Conservation (phyloP, 345 rosid genomes). For the Euphorbia tirucalli region DNA sequence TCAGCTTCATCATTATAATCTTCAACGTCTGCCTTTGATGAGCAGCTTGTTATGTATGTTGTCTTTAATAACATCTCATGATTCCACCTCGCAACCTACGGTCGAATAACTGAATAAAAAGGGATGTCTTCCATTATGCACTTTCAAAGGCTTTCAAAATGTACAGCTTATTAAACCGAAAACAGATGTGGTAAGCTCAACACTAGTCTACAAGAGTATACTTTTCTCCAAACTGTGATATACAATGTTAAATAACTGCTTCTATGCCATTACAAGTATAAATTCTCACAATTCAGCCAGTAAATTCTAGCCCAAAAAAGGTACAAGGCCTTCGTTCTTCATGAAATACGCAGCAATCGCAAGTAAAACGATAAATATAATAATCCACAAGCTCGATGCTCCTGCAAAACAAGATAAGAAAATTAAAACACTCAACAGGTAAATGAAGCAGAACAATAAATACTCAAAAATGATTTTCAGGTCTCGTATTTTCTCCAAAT, state of each 20-base stretch:
- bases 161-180: not conserved
- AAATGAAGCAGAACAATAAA: no score
- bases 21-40: no score
- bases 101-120: no score
- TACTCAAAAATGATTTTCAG: not conserved
- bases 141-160: not conserved
- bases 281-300: not conserved
- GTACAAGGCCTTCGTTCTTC: conserved; percentile 29
- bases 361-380: conserved; percentile 34
- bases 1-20: no score
- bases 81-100: no score
- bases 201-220: not conserved
- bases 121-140: not conserved
- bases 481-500: not conserved
- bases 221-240: not conserved
- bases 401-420: conserved; percentile 32
- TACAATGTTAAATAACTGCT: not conserved
- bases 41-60: no score
- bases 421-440: not conserved
- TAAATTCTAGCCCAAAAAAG: conserved; percentile 10
- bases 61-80: no score
- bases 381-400: conserved; percentile 34
- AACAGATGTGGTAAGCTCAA: no score
- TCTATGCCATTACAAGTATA: not conserved
- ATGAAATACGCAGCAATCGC: conserved; percentile 39